A percentile compares a stretch with the other conserved stretches of the same genome.
phyloP scores from a whole-genome alignment of 78 protist species.

The Blattamonas nauphoetae region DNA sequence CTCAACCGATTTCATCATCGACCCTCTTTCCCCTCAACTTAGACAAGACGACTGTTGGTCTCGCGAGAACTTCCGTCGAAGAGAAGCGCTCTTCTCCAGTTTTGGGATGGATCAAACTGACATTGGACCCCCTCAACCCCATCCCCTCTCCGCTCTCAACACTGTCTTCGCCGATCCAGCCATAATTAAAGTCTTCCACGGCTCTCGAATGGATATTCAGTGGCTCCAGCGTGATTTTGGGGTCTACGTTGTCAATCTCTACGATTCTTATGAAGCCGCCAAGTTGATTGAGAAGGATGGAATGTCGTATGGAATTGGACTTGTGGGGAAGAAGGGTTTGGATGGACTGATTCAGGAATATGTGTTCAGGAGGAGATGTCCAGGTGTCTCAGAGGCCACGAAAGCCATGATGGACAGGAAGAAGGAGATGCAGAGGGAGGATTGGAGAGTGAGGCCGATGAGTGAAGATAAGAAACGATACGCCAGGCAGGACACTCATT shows the following conservation, averaged over 20 bases:
- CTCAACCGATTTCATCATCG: constrained; percentile 75
- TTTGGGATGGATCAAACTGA: constrained; percentile 47
- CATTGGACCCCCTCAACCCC: not conserved
- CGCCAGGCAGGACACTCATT: constrained; percentile 94
- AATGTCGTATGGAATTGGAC: not conserved
- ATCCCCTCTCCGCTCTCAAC: constrained; percentile 25
- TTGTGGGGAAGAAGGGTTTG: too few species aligned
- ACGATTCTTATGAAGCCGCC: constrained; percentile 91
- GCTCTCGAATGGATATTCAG: constrained; percentile 50
- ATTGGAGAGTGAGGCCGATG: constrained; percentile 90
- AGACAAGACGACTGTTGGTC: too few species aligned
- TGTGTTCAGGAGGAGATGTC: too few species aligned
- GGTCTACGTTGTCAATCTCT: constrained; percentile 89
- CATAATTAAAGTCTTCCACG: constrained; percentile 61
- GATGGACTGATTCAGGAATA: too few species aligned
- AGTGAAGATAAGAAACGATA: constrained; percentile 78
- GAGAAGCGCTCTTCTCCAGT: too few species aligned
- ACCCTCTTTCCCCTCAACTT: constrained; percentile 54
- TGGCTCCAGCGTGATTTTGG: constrained; percentile 91
- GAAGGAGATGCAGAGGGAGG: constrained; percentile 78
- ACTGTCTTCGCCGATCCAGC: constrained; percentile 60
- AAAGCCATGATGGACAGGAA: constrained; percentile 51
- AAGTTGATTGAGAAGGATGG: constrained; percentile 26
- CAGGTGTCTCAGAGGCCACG: not conserved
- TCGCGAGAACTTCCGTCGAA: too few species aligned